Base-by-base conservation (phyloP, 768 basidiomycete species). In the Auriscalpium vulgare region DNA sequence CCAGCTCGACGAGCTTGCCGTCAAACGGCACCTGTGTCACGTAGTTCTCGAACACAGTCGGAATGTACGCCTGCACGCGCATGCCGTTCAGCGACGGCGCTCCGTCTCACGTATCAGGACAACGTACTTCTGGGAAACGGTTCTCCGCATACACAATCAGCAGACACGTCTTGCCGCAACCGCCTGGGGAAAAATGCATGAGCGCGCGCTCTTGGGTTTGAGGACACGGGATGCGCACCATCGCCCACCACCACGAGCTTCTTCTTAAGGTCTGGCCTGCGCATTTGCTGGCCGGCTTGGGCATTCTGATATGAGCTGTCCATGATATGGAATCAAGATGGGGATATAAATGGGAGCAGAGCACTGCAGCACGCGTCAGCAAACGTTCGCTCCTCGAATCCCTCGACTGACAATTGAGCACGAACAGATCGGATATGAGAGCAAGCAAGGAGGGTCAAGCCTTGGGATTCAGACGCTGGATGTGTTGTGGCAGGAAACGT, bases 121-220 rank as follows among this genome's bases (percentile, higher is more conserved):
- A 56, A 66, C 80, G 67, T 74, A 95, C 92, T 81, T 95, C 94
- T 46, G 94, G 93, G 67, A 95, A 97, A 43, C 93, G 82, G 69
- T 95, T 97, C 72, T 95, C 91, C 21, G 94, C 93, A 67, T 97
- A 97, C 38, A 95, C 93, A 65, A 97, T 97, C 64, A 97, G 82
- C 57, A 95, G 78, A 79, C 94, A 95, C 48, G 94, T 97, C 82
- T 95, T 91, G 66, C 88, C 89, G 67, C 89, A 91, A 57, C 88
- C 87, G 71, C 87, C 86, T 88, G 46, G 16, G 29, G 13, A 47
- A 19, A 19, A 49, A 13, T 50, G 43, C 21, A 21, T 21, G 21
- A 36, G 43, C 5, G 4, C 29, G 29, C 29, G 29, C 29, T 29
- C 2, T 29, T 4, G 29, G 4, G 62, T 44, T 59, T 66, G 66